These are phyloP conservation scores for Blastobotrys capitulatus DNA, from an alignment of 1,139 yeast genomes.

Conservation along the genomic window DNA sequence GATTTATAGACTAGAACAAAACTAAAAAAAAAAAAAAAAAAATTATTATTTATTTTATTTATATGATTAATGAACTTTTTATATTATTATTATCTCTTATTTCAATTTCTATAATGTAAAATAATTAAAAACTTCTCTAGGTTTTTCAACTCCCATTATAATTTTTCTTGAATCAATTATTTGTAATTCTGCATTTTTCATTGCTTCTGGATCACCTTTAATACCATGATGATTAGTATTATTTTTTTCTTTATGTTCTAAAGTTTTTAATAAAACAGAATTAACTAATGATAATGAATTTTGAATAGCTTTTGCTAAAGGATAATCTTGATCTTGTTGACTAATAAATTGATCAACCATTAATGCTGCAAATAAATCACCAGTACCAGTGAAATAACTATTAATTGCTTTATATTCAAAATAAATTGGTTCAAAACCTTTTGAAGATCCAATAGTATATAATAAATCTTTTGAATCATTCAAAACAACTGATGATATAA, in stretches of 20 bases:
- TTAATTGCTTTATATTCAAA: conserved; percentile 52
- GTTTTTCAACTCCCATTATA: conserved; percentile 12
- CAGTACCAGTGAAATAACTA: conserved; percentile 86
- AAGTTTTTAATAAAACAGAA: conserved; percentile 24
- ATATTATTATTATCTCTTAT: no score
- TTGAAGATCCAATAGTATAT: conserved; percentile 33
- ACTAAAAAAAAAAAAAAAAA: no score
- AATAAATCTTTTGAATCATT: conserved; percentile 31
- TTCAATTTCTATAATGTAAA: background rate
- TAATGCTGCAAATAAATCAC: conserved; percentile 82
- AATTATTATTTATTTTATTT: background rate
- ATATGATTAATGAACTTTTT: background rate
- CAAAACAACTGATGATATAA: conserved; percentile 56
- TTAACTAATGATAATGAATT: conserved; percentile 26
- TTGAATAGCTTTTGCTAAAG: conserved; percentile 21
- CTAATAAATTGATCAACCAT: conserved; percentile 43
- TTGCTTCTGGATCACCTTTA: conserved; percentile 26
- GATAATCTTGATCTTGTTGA: background rate
- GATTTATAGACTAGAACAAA: no score
- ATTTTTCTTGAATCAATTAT: conserved; percentile 23
- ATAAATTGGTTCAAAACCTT: conserved; percentile 29
- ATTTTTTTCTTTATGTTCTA: conserved; percentile 15
- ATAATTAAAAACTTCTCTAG: background rate
- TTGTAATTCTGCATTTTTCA: conserved; percentile 26
- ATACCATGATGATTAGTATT: conserved; percentile 19